A percentile compares a stretch with the other conserved stretches of the same genome.
Conservation (phyloP, 768 basidiomycete species). For the Pleurotus tuoliensis region DNA sequence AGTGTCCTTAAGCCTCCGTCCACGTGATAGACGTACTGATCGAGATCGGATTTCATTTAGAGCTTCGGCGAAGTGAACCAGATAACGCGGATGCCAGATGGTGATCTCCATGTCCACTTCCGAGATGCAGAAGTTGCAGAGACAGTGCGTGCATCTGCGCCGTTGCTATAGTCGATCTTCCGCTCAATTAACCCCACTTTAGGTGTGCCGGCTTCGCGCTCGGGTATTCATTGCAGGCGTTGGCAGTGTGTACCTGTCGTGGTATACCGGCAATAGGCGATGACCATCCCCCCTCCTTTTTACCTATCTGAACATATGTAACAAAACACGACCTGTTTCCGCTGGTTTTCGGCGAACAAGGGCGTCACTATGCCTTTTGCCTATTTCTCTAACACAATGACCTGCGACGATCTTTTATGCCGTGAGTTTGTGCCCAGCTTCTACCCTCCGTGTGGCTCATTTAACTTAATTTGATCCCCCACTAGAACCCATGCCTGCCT, state of each 20-base stretch:
- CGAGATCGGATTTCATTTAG: constrained; percentile 29
- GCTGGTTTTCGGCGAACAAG: too few relatives aligned
- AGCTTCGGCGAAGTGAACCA: constrained; percentile 74
- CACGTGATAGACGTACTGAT: background rate
- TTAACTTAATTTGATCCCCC: background rate
- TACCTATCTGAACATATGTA: constrained; percentile 2
- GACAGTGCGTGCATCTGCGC: constrained; percentile 45
- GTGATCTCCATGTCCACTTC: constrained; percentile 76
- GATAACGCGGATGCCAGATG: constrained; percentile 70
- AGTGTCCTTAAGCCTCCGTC: constrained; percentile 12
- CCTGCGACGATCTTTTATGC: constrained; percentile 7
- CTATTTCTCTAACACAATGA: background rate
- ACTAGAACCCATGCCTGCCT: background rate
- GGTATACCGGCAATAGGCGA: constrained; percentile 57
- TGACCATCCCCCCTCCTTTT: constrained; percentile 11
- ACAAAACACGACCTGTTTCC: background rate
- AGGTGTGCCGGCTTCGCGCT: constrained; percentile 80
- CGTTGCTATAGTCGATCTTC: background rate
- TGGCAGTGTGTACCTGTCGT: constrained; percentile 76
- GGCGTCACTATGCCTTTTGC: background rate
- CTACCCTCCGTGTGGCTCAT: background rate
- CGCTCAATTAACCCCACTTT: constrained; percentile 5
- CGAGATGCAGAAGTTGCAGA: constrained; percentile 75
- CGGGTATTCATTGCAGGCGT: constrained; percentile 71
- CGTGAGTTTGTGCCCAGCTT: background rate